A percentile compares a stretch with the other conserved stretches of the same genome.
phyloP scores from a whole-genome alignment of 345 rosid genomes.

The Salix brachista region DNA sequence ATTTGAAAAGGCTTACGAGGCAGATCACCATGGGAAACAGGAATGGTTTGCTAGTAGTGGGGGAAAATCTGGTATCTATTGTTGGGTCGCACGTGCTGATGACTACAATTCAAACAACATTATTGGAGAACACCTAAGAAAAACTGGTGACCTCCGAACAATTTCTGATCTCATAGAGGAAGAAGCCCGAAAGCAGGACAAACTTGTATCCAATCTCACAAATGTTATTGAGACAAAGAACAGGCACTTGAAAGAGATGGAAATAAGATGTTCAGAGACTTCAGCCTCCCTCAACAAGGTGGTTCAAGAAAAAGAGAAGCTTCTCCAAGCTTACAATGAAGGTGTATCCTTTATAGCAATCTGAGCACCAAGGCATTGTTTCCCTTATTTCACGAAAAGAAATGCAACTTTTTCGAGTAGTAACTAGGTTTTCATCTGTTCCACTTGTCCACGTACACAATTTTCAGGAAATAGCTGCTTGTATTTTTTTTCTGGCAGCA shows the following conservation, averaged over 20 bases:
- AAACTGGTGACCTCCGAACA: constrained; percentile 71
- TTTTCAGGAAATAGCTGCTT: background rate
- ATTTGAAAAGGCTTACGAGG: constrained; percentile 82
- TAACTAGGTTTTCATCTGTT: background rate
- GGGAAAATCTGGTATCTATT: constrained; percentile 59
- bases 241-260: constrained; percentile 51
- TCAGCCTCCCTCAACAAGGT: constrained; percentile 35
- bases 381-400: background rate
- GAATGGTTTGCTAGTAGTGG: constrained; percentile 50
- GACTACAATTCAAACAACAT: constrained; percentile 63
- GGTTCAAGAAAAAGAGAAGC: constrained; percentile 74
- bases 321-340: constrained; percentile 69
- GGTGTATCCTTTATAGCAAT: constrained; percentile 35
- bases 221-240: constrained; percentile 49
- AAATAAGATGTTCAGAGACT: constrained; percentile 55
- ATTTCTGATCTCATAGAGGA: constrained; percentile 73
- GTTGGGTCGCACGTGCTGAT: constrained; percentile 90
- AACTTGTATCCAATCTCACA: constrained; percentile 56
- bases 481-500: background rate
- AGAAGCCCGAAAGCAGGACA: constrained; percentile 78
- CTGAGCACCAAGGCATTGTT: background rate
- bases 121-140: constrained; percentile 70
- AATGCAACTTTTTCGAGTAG: background rate
- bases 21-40: constrained; percentile 69
- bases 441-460: background rate